Evolutionary conservation across 1,139 yeast genomes (phyloP), one percentile per base, ranked within the genome.

Genomic region (Pichia sp.): DNA sequence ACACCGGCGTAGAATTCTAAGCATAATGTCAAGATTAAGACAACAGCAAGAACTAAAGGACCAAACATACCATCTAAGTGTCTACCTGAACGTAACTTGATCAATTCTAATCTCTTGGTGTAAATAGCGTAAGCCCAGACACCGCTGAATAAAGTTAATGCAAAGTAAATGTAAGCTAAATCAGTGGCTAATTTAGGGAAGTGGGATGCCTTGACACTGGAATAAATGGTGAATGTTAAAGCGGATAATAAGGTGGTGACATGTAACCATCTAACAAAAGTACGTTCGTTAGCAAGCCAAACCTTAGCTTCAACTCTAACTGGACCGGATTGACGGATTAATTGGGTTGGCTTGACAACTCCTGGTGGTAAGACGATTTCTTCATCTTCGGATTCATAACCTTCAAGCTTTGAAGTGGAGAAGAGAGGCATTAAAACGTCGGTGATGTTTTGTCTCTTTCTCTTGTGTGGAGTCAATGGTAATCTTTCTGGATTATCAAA

Each of bases 261-360:
- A 60, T 86, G 93, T 55, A 93, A 75, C 99, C 99, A 93, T 67
- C 95, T 81, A 72, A 88, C 85, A 69, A 91, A 91, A 3, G 99
- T 93, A 68, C 99, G 85, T 70, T 93, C 99, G 63, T 93, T 93
- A 31, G 99, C 99, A 53, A 93, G 74, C 98, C 99, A 93, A 34
- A 93, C 99, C 66, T 93, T 93, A 31, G 98, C 95, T 71, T 93
- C 99, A 48, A 93, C 90, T 67, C 86, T 90, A 50, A 90, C 79
- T 3, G 96, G 94, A 7, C 97, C 96, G 33, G 93, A 83, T 64
- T 90, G 90, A 63, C 91, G 87, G 60, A 93, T 75, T 69, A 86
- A 80, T 42, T 75, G 71, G 12, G 77, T 81, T 44, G 99, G 99
- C 62, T 84, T 86, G 43, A 75, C 73, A 17, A 93, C 98, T 21